Percentiles rank a stretch among this genome's conserved stretches.
Conservation (phyloP, 768 basidiomycete species). For the Suillus ampliporus region DNA sequence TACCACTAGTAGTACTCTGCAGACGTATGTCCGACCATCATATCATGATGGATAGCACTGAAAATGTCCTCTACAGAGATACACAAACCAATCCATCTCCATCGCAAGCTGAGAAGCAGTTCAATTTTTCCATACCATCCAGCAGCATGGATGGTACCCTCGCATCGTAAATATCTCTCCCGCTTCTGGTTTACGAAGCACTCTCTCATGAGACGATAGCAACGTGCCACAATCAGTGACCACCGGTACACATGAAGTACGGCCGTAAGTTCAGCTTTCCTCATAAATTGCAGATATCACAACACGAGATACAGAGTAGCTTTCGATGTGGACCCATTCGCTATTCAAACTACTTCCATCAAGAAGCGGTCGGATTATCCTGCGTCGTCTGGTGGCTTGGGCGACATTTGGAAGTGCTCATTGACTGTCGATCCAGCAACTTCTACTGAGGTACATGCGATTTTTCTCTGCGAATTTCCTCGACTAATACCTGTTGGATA, state of each 20-base stretch:
- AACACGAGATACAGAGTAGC: background rate
- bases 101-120: background rate
- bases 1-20: background rate
- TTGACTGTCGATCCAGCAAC: background rate
- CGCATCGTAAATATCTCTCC: background rate
- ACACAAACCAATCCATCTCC: background rate
- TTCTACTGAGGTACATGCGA: background rate
- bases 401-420: background rate
- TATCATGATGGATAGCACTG: background rate
- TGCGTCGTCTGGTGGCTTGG: background rate
- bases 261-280: background rate
- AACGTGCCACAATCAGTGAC: background rate
- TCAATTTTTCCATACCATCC: background rate
- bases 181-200: background rate
- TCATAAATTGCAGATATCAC: background rate
- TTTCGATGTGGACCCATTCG: background rate
- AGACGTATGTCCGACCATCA: background rate
- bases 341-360: background rate
- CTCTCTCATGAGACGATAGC: background rate
- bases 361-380: background rate
- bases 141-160: background rate
- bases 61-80: background rate
- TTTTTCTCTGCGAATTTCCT: background rate
- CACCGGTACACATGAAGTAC: background rate
- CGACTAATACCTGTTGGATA: background rate